Evolutionary conservation across 768 basidiomycete genomes (phyloP).

Genomic region (Suillus cothurnatus): DNA sequence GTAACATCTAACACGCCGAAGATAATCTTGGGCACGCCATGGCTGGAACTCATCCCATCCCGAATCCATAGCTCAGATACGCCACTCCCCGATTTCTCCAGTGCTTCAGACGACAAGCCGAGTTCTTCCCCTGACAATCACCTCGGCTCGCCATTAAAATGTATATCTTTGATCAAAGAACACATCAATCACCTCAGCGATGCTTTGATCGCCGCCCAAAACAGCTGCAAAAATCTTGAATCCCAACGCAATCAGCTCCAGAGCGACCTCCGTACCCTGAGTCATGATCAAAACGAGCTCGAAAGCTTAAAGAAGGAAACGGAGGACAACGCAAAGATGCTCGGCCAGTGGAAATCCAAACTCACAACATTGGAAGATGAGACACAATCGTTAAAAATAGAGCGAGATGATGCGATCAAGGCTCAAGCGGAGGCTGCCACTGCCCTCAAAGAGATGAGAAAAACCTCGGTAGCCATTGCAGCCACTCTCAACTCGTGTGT

Average conservation of each 20-base stretch:
- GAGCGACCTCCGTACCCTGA: neutral
- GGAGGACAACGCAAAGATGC: too few relatives aligned
- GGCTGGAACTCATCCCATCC: slow-evolving; percentile 5
- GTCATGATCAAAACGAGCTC: neutral
- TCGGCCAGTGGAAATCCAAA: neutral
- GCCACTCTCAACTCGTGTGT: neutral
- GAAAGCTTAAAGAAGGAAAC: neutral
- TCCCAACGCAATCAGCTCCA: neutral
- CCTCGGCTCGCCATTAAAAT: neutral
- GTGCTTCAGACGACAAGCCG: neutral
- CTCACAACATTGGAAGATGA: neutral
- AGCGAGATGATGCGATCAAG: neutral
- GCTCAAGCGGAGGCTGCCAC: neutral
- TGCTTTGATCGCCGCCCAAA: neutral
- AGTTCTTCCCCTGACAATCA: neutral
- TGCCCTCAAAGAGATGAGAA: neutral
- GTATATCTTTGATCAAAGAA: neutral
- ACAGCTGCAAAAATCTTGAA: neutral
- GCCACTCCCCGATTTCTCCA: neutral
- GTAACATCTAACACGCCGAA: slow-evolving; percentile 2
- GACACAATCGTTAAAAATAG: neutral
- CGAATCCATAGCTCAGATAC: neutral
- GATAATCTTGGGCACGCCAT: slow-evolving; percentile 5
- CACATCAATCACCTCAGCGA: neutral
- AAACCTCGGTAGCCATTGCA: neutral